Conservation (phyloP, 2,329 filamentous ascomycete species). For the Magnaporthiopsis rhizophila region DNA sequence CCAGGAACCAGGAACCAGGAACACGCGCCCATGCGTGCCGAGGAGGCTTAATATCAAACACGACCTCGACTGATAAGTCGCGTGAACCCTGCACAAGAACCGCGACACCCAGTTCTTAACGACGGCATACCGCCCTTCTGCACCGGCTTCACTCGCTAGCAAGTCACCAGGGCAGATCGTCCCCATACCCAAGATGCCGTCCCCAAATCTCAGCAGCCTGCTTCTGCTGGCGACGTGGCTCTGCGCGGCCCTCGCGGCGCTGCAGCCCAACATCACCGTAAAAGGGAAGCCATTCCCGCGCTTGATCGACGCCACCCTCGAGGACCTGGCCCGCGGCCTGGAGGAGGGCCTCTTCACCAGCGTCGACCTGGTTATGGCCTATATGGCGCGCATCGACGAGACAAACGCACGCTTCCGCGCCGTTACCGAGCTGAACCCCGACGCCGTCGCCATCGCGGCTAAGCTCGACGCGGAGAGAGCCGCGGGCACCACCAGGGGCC, state of each 20-base stretch:
- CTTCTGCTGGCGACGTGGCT: background rate
- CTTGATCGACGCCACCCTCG: slow-evolving; percentile 24
- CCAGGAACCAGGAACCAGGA: too few species aligned
- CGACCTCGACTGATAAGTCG: too few species aligned
- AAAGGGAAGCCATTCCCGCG: slow-evolving; percentile 13
- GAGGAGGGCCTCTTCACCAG: slow-evolving; percentile 24
- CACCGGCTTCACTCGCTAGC: too few species aligned
- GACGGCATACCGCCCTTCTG: too few species aligned
- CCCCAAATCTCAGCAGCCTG: too few species aligned
- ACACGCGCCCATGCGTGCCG: too few species aligned
- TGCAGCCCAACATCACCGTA: background rate
- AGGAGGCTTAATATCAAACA: too few species aligned
- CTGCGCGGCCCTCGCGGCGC: background rate
- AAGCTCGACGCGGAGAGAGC: slow-evolving; percentile 23
- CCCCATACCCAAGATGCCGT: too few species aligned
- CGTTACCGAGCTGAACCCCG: slow-evolving; percentile 27
- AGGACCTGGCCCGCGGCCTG: slow-evolving; percentile 24
- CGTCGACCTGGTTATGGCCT: slow-evolving; percentile 25
- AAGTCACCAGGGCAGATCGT: too few species aligned
- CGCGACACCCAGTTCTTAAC: too few species aligned
- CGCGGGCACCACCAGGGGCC: slow-evolving; percentile 30
- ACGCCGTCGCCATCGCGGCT: slow-evolving; percentile 28
- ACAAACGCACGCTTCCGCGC: slow-evolving; percentile 19
- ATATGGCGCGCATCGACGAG: slow-evolving; percentile 20
- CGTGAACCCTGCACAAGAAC: too few species aligned